phyloP scores from a whole-genome alignment of 352 stramenopile genomes.

The Saprolegnia diclina region DNA sequence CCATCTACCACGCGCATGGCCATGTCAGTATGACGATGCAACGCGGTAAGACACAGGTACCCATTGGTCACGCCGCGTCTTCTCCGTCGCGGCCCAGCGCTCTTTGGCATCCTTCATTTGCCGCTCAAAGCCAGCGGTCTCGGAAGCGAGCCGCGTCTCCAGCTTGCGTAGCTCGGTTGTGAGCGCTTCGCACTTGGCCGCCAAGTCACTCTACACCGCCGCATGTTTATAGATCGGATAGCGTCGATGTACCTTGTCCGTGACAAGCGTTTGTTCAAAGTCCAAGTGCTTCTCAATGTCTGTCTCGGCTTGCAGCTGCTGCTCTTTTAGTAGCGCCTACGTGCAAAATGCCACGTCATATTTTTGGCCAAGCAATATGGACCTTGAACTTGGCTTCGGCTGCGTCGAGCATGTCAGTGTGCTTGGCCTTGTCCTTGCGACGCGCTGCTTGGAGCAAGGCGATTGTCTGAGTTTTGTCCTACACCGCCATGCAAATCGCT shows the following conservation, averaged over 20 bases:
- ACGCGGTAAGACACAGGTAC: constrained; percentile 12
- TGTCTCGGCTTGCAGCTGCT: constrained; percentile 58
- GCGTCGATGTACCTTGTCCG: constrained; percentile 78
- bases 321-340: constrained; percentile 49
- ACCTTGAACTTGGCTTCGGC: constrained; percentile 41
- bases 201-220: constrained; percentile 42
- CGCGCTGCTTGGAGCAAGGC: constrained; percentile 64
- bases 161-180: constrained; percentile 61
- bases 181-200: constrained; percentile 68
- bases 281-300: constrained; percentile 76
- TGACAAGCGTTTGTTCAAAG: constrained; percentile 68
- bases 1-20: constrained; percentile 33
- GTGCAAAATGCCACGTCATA: neutral
- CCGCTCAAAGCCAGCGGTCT: constrained; percentile 60
- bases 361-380: neutral
- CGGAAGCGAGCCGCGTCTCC: constrained; percentile 34
- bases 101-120: constrained; percentile 76
- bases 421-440: constrained; percentile 70
- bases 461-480: constrained; percentile 85
- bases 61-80: constrained; percentile 66
- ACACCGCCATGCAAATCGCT: neutral
- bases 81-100: constrained; percentile 62
- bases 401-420: constrained; percentile 42
- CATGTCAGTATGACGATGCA: neutral
- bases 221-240: no score